Base-by-base conservation (phyloP, 352 stramenopile genomes). In the Globisporangium okanoganense region DNA sequence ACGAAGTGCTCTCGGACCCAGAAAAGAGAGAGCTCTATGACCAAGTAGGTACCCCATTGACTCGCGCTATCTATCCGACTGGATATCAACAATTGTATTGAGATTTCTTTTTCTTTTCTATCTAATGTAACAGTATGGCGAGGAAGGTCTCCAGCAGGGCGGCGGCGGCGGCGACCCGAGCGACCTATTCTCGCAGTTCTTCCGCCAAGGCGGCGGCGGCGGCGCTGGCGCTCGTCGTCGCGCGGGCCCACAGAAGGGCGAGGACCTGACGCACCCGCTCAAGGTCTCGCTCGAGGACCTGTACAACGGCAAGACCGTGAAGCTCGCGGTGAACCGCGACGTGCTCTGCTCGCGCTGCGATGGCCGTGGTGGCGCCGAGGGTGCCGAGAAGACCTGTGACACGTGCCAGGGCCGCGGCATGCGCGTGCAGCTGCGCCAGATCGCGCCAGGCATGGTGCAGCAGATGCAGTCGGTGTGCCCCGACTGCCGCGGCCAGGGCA, bases 281-380 rank as follows among this genome's bases (percentile, higher is more conserved):
- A 98, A 98, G 73, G 96, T 99, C 25, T 98, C 90, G 53, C 79
- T 99, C 47, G 97, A 99, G 73, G 97, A 99, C 67, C 73, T 99
- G 49, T 99, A 99, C 89, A 99, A 99, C 68, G 97, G 97, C 70
- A 99, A 99, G 78, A 99, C 95, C 7, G 92, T 98, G 50, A 98
- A 98, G 66, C 77, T 99, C 22, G 95, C 96, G 2, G 94, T 99
- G 56, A 98, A 97, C 66, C 94, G 97, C 40, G 96, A 99, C 68
- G 90, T 97, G 62, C 66, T 97, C 12, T 98, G 92, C 56, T 67
- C 71, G 24, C 75, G 82, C 60, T 98, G 92, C 64, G 87, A 94
- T 29, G 92, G 92, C 50, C 78, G 78, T 36, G 92, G 92, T 45
- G 94, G 97, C 44, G 97, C 98, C 38, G 82, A 97, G 45, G 97